Evolutionary conservation across 2,329 filamentous ascomycete genomes (phyloP), one percentile per base, ranked within the genome.

Genomic region (Tolypocladium cylindrosporum): DNA sequence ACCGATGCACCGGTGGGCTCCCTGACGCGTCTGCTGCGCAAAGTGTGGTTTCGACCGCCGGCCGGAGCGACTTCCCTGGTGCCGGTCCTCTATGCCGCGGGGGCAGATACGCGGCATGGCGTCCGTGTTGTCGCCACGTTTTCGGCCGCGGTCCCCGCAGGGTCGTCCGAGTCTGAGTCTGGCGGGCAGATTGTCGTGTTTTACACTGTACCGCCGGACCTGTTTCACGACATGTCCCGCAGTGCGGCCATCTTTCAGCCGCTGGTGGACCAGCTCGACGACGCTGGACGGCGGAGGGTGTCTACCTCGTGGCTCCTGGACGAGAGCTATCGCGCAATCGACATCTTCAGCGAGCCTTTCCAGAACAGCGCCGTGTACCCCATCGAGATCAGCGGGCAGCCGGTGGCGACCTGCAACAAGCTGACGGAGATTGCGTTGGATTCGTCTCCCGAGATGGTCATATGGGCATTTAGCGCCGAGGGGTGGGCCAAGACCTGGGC

Each of bases 161-260:
- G 45, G 19, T 37, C 60, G 55, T 37, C 55, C 8, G 50, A 54
- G 43, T 11, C 27, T 7, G 41, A 52, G 11, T 27, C 50, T 0
- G 60, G 64, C 58, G 68, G 37, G 52, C 75, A 78, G 61, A 66
- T 72, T 45, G 62, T 89, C 34, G 77, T 85, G 56, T 71, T 88
- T 2, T 89, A 85, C 67, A 84, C 77, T 0, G 72, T 89, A 1
- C 84, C 86, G 0, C 68, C 77, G 0, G 84, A 87, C 66, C 68
- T 80, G 2, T 80, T 84, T 60, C 71, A 74, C 39, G 67, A 73
- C 21, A 68, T 70, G 50, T 62, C 64, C 31, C 62, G 57, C n/a
- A 43, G 45, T 10, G 55, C 58, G 24, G 55, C 58, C 34, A 57
- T 60, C 31, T 48, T 60, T 56, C 59, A 58, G 31, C 39, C 54